phyloP scores from a whole-genome alignment of 1,139 yeast species.

The Debaryomycetaceae sp. region DNA sequence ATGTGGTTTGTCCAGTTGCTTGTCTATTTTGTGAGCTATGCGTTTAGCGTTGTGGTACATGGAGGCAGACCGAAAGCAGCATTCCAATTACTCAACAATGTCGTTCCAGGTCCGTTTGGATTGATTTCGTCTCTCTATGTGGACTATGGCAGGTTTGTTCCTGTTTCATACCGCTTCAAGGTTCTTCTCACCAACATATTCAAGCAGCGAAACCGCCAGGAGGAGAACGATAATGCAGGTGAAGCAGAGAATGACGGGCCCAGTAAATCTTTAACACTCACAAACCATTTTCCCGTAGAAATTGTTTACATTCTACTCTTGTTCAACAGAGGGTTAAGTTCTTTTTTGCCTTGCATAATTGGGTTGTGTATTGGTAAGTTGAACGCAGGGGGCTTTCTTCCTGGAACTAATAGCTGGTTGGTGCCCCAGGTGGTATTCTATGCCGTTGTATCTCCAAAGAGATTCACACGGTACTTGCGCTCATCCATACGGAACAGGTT shows the following conservation, averaged over 20 bases:
- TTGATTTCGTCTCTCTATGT: conserved; percentile 57
- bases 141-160: conserved; percentile 55
- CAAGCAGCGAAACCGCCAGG: conserved; percentile 2
- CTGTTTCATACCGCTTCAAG: conserved; percentile 59
- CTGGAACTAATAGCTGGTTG: conserved; percentile 57
- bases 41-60: conserved; percentile 12
- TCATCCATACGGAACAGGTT: background rate
- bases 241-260: conserved; percentile 1
- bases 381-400: conserved; percentile 52
- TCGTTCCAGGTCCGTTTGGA: conserved; percentile 62
- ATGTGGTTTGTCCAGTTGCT: conserved; percentile 39
- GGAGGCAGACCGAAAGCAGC: conserved; percentile 4
- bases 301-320: conserved; percentile 50
- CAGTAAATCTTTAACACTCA: conserved; percentile 34
- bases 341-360: conserved; percentile 48
- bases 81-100: conserved; percentile 33
- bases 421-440: conserved; percentile 31
- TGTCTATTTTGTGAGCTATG: conserved; percentile 28
- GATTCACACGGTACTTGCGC: conserved; percentile 1
- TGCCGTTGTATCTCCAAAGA: conserved; percentile 23
- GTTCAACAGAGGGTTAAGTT: conserved; percentile 51
- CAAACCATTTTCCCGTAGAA: conserved; percentile 60
- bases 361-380: conserved; percentile 64
- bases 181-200: conserved; percentile 32
- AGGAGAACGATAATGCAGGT: conserved; percentile 9